Evolutionary conservation across 371 early-diverging fungal species (phyloP), one percentile per base, ranked within the genome.

Genomic region (Nematocida displodere): DNA sequence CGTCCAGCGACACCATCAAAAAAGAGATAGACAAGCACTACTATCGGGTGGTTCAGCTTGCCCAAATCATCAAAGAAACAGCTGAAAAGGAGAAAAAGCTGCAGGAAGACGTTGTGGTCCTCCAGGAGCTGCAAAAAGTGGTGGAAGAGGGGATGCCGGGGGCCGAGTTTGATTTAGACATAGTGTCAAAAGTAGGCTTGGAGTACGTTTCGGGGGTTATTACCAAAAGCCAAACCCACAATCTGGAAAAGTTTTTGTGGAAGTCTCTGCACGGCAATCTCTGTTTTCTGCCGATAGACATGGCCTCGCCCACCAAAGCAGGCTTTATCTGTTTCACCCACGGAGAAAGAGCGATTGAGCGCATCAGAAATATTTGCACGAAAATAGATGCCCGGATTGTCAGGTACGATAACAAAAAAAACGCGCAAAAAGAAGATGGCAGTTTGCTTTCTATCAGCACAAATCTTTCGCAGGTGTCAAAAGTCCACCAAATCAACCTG

Each of bases 251-350:
- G 54, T 65, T 82, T 28, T 63, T 84, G 3, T 76, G 71, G 40
- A 52, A 75, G 31, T 49, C 76, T 22, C 54, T 84, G 17, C 68
- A 79, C 56, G 80, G 82, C 34, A 84, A 84, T 49, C 20, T 80
- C 11, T 64, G 75, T n/a, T 56, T 84, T 33, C 67, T 77, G 4
- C 66, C 79, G 0, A 22, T 77, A 24, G 59, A 64, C 34, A 48
- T 47, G 58, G 50, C 31, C 3, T 52, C 52, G 7, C 52, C 42
- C 5, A 42, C 52, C 13, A 78, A 80, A 63, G 75, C 50, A 24
- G 77, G 79, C 11, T 80, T 81, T 77, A 80, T 84, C 24, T 77
- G 81, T 20, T 81, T 82, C 78, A 80, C 81, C 40, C 79, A 80
- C 56, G 83, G 82, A 50, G 61, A 44, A 36, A 68, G 76, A 29